Evolutionary conservation across 352 stramenopile genomes (phyloP), one percentile per base, ranked within the genome.

Genomic region (Pythium rishiriense): DNA sequence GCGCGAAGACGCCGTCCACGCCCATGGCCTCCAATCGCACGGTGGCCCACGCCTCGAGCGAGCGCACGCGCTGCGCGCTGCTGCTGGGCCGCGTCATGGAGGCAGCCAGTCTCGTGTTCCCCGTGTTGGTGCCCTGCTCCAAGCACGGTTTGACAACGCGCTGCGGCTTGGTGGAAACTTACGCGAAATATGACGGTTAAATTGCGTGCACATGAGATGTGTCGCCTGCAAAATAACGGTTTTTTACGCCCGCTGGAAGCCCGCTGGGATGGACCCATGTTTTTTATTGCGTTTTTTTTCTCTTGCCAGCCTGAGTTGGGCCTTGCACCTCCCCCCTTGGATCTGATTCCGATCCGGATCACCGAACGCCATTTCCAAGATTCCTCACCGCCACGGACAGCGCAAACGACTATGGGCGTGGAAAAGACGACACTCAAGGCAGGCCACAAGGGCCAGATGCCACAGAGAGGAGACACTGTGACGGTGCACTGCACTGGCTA

Each of bases 401-500:
- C 37, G 17, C 35, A n/a, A 58, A 11, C 12, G 29, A 28, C 29
- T 3, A 66, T 92, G 83, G 83, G 81, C 48, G 72, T 88, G 52
- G 86, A 73, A 25, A 93, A 92, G 71, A 73, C 85, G 31, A 70
- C 90, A 37, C 21, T 90, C 4, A 60, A 70, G 48, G 72, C 78
- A 51, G 86, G 86, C 55, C 70, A 76, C 60, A 1, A 9, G 24
- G 86, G 86, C 46, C 59, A 73, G 49, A 83, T 53, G 48, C 84
- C 85, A 25, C 59, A 74, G 22, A 87, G 79, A 42, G 85, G 83
- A 56, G 67, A 72, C 42, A 88, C 66, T 1, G 87, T 94, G 41
- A 94, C 82, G 29, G 82, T 93, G 45, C 85, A 96, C 69, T 93
- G 81, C 76, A 94, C 86, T 46, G 87, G 87, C 45, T 91, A 81